These are phyloP conservation scores for Camelina hispida DNA, from an alignment of 345 rosid genomes.

Conservation along the genomic window DNA sequence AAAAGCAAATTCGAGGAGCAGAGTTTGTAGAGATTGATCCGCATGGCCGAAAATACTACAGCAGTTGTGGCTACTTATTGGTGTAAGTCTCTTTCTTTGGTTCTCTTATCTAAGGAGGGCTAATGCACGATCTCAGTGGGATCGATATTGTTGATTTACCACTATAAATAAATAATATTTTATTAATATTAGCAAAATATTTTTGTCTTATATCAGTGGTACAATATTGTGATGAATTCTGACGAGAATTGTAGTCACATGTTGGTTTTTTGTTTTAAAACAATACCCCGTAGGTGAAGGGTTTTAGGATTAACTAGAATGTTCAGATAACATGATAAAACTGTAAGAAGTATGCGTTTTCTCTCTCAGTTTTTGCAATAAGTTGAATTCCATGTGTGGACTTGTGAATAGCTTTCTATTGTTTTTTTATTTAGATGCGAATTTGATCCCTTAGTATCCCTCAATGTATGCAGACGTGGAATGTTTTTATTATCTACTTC, in stretches of 20 bases:
- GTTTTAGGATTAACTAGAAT: not conserved
- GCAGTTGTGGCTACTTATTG: slow-evolving; percentile 83
- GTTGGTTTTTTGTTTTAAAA: slow-evolving; percentile 25
- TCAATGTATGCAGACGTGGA: slow-evolving; percentile 18
- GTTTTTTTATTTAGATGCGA: slow-evolving; percentile 20
- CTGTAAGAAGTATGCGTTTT: slow-evolving; percentile 13
- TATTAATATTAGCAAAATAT: slow-evolving; percentile 3
- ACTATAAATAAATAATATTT: not conserved
- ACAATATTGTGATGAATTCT: slow-evolving; percentile 19
- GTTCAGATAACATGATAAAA: slow-evolving; percentile 23
- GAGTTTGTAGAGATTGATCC: slow-evolving; percentile 84
- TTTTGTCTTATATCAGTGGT: not conserved
- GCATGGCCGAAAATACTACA: slow-evolving; percentile 70
- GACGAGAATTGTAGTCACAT: slow-evolving; percentile 14
- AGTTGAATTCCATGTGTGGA: slow-evolving; percentile 30
- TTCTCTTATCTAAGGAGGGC: slow-evolving; percentile 27
- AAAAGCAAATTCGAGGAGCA: slow-evolving; percentile 81
- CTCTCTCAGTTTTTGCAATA: not conserved
- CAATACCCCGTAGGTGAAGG: slow-evolving; percentile 12
- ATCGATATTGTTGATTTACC: slow-evolving; percentile 23
- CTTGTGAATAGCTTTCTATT: slow-evolving; percentile 17
- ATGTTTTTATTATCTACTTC: slow-evolving; percentile 15
- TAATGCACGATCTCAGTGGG: slow-evolving; percentile 23
- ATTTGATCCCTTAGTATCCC: slow-evolving; percentile 14
- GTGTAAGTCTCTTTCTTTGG: slow-evolving; percentile 73